Evolutionary conservation across 495 filamentous ascomycete genomes (phyloP).

Genomic region (Tuber borchii): DNA sequence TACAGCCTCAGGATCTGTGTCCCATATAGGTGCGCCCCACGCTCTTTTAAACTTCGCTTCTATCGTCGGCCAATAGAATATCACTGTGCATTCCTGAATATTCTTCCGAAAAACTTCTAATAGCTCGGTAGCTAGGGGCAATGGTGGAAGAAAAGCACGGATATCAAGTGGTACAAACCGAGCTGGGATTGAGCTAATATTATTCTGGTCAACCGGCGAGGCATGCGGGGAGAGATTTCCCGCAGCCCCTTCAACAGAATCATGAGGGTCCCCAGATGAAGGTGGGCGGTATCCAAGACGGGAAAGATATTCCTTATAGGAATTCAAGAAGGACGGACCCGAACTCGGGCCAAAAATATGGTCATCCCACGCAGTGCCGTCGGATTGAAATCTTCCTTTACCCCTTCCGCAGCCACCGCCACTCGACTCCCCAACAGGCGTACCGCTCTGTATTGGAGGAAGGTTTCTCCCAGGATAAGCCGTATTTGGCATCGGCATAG

Average conservation of each 20-base stretch:
- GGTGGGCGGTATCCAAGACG: constrained; percentile 35
- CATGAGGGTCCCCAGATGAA: constrained; percentile 18
- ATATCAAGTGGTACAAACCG: constrained; percentile 35
- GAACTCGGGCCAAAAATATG: constrained; percentile 39
- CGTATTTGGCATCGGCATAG: background rate
- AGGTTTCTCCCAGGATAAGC: background rate
- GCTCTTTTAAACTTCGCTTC: constrained; percentile 38
- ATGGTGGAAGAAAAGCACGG: constrained; percentile 36
- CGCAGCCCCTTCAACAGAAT: background rate
- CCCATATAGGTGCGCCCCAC: constrained; percentile 38
- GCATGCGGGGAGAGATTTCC: constrained; percentile 9
- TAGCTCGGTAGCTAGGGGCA: constrained; percentile 27
- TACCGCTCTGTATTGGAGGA: background rate
- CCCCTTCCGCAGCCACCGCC: background rate
- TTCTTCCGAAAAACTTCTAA: constrained; percentile 35
- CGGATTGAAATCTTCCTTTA: constrained; percentile 23
- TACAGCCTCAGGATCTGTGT: constrained; percentile 33
- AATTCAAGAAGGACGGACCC: constrained; percentile 36
- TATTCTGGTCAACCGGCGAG: constrained; percentile 6
- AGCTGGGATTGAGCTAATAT: constrained; percentile 8
- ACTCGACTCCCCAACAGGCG: background rate
- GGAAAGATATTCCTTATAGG: constrained; percentile 35
- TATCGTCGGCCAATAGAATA: constrained; percentile 39
- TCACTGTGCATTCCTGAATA: constrained; percentile 34
- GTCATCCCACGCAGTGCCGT: constrained; percentile 33